Conservation (phyloP, 2,329 filamentous ascomycete species). For the Colletotrichum truncatum region DNA sequence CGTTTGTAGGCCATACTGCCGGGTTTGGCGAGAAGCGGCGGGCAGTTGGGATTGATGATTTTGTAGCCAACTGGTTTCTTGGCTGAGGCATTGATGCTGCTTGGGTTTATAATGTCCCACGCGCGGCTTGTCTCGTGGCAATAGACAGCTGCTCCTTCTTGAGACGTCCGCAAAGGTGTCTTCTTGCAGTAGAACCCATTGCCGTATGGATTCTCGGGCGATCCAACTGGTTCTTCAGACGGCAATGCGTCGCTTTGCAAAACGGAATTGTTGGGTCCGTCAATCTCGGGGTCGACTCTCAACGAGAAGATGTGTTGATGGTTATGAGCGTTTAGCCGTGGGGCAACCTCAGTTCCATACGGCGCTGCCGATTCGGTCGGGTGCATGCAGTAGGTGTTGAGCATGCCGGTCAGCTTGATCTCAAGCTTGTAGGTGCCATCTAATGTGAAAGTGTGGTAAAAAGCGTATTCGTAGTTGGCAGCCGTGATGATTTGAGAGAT, state of each 20-base stretch:
- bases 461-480: constrained; percentile 79
- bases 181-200: constrained; percentile 70
- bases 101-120: constrained; percentile 55
- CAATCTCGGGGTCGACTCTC: constrained; percentile 13
- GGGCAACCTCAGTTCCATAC: constrained; percentile 60
- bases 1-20: constrained; percentile 19
- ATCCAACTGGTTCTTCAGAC: constrained; percentile 71
- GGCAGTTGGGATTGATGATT: constrained; percentile 13
- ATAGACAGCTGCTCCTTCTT: constrained; percentile 34
- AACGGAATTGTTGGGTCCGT: constrained; percentile 68
- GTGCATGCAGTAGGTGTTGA: constrained; percentile 52
- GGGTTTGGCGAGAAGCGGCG: constrained; percentile 1
- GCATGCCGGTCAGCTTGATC: constrained; percentile 64
- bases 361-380: constrained; percentile 41
- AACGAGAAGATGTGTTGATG: constrained; percentile 69
- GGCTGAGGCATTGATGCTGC: constrained; percentile 58
- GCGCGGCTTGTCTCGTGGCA: constrained; percentile 24
- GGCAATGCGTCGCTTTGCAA: constrained; percentile 75
- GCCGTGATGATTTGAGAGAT: constrained; percentile 80
- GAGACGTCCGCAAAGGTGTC: constrained; percentile 36
- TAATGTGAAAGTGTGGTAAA: constrained; percentile 48
- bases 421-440: constrained; percentile 73
- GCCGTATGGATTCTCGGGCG: constrained; percentile 75
- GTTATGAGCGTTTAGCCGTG: constrained; percentile 62
- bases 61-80: constrained; percentile 41